phyloP scores from a whole-genome alignment of 1,139 yeast species.

The Lodderomyces elongisporus region DNA sequence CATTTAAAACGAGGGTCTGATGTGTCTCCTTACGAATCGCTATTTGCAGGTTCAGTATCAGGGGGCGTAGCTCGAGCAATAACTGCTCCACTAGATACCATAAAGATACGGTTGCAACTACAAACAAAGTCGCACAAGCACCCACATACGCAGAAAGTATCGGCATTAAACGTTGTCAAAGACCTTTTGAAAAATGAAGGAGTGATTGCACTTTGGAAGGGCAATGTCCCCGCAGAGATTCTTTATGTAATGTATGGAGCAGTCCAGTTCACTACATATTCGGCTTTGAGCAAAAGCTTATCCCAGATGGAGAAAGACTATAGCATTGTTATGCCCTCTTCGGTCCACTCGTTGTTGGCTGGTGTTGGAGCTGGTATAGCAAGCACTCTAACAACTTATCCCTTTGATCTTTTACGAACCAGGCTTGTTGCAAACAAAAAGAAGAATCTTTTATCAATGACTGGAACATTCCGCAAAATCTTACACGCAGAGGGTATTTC shows the following conservation, averaged over 20 bases:
- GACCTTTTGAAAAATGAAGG: slow-evolving; percentile 34
- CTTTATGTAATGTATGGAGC: slow-evolving; percentile 85
- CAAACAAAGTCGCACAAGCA: slow-evolving; percentile 14
- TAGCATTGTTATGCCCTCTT: slow-evolving; percentile 23
- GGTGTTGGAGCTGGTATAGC: slow-evolving; percentile 76
- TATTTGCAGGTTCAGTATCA: slow-evolving; percentile 66
- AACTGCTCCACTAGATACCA: slow-evolving; percentile 86
- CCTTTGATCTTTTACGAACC: slow-evolving; percentile 82
- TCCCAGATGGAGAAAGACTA: slow-evolving; percentile 22
- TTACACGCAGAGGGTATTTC: slow-evolving; percentile 41
- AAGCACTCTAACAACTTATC: slow-evolving; percentile 75
- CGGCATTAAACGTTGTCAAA: slow-evolving; percentile 12
- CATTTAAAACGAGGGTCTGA: slow-evolving; percentile 49
- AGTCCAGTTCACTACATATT: slow-evolving; percentile 72
- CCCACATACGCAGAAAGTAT: slow-evolving; percentile 12
- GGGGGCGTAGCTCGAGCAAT: slow-evolving; percentile 67
- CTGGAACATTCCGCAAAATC: slow-evolving; percentile 39
- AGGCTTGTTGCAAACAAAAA: slow-evolving; percentile 61
- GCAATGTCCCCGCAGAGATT: slow-evolving; percentile 86
- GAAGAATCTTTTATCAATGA: slow-evolving; percentile 43
- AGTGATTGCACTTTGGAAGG: slow-evolving; percentile 73
- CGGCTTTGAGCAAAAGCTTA: slow-evolving; percentile 45
- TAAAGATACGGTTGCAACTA: slow-evolving; percentile 82
- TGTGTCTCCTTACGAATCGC: slow-evolving; percentile 40
- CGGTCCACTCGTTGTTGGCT: slow-evolving; percentile 51